Base-by-base conservation (phyloP, 192 early-diverging fungal species). In the Globomyces pollinis-pini region DNA sequence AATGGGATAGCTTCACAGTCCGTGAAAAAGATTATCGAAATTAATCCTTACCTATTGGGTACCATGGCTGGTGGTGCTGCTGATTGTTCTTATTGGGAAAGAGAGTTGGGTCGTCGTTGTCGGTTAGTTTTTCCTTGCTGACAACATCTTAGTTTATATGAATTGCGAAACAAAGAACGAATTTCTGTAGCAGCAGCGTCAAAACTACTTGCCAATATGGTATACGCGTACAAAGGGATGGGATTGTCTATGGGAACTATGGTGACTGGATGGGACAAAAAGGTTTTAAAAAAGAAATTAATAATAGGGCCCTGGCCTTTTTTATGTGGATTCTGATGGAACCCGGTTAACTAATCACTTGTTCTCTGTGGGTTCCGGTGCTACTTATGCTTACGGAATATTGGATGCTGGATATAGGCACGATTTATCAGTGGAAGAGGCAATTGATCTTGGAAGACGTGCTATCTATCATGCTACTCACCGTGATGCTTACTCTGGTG, bases 31-130 rank as follows among this genome's bases (percentile, higher is more conserved):
- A 86, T 99, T 13, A 96, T 99, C 70, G 94, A 99, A 66, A 99
- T 99, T 64, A 99, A 97, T 75, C 92, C 91, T 39, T 96, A 92
- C 64, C 75, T 99, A 57, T 76, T 99, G 33, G 96, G 94, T 32
- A 99, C 96, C 12, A 94, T 99, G 91, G 96, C 96, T 34, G 96
- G 96, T 58, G 96, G 96, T 75, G 96, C 96, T 2, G 96, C 94
- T 9, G 96, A 99, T 72, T 99, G 96, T 76, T 80, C 80, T 50
- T 99, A 86, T 76, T 99, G 96, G 96, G 91, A 97, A 65, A 87
- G 96, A 43, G 93, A 98, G 64, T 80, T 99, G 34, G 94, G 93
- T 20, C 81, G 93, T 65, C 82, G 91, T 59, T 96, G 93, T 78
- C 68, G 76, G 80, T 69, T 50, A 0, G 50, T 53, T 15, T 1